These are phyloP conservation scores for Pontederia paniculata DNA, from an alignment of 176 grass and related monocot species.

Conservation along the genomic window DNA sequence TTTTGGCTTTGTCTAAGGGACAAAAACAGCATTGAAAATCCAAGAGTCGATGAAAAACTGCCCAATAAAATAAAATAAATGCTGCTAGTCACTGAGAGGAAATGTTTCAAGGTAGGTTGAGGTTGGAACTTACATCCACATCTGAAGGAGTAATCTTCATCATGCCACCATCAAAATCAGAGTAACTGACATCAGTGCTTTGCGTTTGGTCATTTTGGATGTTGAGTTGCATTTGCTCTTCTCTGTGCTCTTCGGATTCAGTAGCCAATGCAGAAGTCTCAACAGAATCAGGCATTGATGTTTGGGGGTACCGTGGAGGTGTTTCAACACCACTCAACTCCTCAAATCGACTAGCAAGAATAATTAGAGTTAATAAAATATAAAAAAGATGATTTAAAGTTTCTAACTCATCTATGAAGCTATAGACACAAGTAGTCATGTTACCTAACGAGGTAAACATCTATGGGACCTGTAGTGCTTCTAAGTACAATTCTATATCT, in stretches of 20 bases:
- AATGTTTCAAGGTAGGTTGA: too few species aligned
- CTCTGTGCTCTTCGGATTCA: conserved; percentile 23
- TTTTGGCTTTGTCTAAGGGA: too few species aligned
- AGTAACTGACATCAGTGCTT: conserved; percentile 32
- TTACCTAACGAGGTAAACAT: conserved; percentile 94
- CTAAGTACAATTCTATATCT: conserved; percentile 83
- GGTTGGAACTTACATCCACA: conserved; percentile 43
- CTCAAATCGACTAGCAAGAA: conserved; percentile 51
- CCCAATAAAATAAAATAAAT: too few species aligned
- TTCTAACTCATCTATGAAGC: neutral
- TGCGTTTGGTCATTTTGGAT: conserved; percentile 22
- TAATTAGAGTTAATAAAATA: neutral
- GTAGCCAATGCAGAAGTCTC: conserved; percentile 20
- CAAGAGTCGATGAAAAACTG: too few species aligned
- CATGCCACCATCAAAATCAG: conserved; percentile 50
- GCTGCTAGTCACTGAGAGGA: too few species aligned
- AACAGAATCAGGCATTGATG: conserved; percentile 21
- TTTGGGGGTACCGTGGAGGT: conserved; percentile 28
- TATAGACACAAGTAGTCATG: neutral
- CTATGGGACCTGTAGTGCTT: conserved; percentile 83
- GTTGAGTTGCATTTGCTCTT: conserved; percentile 21
- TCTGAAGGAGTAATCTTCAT: conserved; percentile 67
- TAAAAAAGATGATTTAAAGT: neutral
- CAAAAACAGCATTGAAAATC: too few species aligned
- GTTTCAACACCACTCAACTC: conserved; percentile 36